A percentile compares a stretch with the other conserved stretches of the same genome.
Evolutionary conservation across 768 basidiomycete species (phyloP).

Genomic region (Agaricus subrufescens): DNA sequence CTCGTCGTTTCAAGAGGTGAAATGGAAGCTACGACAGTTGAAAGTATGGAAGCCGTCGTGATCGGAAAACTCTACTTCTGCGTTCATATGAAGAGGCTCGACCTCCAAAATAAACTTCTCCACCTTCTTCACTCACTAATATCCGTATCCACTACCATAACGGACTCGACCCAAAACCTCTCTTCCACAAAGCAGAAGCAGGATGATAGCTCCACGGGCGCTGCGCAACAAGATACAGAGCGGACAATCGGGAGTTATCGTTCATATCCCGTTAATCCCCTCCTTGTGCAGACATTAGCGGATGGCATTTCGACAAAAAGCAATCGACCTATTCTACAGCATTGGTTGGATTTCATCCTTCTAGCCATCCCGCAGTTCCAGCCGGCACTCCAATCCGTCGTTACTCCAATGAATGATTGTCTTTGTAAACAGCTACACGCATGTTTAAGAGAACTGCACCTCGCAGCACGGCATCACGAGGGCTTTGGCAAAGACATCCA

Average conservation of each 20-base stretch:
- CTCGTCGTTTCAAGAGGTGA: constrained; percentile 80
- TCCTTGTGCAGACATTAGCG: constrained; percentile 71
- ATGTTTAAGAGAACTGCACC: constrained; percentile 51
- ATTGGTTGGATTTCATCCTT: constrained; percentile 95
- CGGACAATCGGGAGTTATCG: constrained; percentile 24
- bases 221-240: constrained; percentile 22
- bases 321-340: constrained; percentile 82
- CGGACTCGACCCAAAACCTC: constrained; percentile 24
- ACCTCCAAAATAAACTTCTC: constrained; percentile 90
- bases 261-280: constrained; percentile 55
- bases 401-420: constrained; percentile 76
- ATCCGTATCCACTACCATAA: constrained; percentile 48
- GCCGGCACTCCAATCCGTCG: constrained; percentile 56
- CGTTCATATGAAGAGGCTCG: constrained; percentile 64
- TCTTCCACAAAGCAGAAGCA: constrained; percentile 16
- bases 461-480: constrained; percentile 31
- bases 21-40: constrained; percentile 52
- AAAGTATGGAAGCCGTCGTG: constrained; percentile 64
- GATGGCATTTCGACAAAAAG: constrained; percentile 69
- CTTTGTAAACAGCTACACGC: constrained; percentile 64
- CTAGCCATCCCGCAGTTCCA: constrained; percentile 88
- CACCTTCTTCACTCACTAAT: constrained; percentile 87
- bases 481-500: constrained; percentile 37
- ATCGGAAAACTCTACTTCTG: constrained; percentile 72
- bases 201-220: constrained; percentile 28